Conservation (phyloP, 2,329 filamentous ascomycete species). For the Aspergillus piperis region DNA sequence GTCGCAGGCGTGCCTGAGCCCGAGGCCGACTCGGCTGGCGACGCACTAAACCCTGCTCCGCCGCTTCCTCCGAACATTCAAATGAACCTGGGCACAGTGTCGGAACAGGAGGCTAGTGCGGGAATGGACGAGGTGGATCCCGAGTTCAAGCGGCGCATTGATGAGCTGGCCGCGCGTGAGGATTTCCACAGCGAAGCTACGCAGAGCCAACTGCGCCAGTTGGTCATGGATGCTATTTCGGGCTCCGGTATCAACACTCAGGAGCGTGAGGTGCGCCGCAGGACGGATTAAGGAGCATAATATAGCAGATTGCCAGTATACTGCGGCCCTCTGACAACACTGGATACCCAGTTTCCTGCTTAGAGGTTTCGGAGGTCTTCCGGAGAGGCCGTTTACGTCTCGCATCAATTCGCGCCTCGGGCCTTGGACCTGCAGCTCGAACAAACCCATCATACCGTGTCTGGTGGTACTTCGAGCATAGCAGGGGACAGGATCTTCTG, state of each 20-base stretch:
- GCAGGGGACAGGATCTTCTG: neutral
- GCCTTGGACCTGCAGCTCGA: neutral
- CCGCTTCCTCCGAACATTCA: slow-evolving; percentile 73
- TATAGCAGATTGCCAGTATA: neutral
- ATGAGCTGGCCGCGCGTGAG: slow-evolving; percentile 78
- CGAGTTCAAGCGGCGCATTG: slow-evolving; percentile 81
- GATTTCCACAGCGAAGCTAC: slow-evolving; percentile 82
- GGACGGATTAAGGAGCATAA: slow-evolving; percentile 53
- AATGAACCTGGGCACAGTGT: slow-evolving; percentile 75
- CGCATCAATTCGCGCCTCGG: neutral
- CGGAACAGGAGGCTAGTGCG: slow-evolving; percentile 57
- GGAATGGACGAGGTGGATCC: slow-evolving; percentile 69
- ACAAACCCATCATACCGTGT: neutral
- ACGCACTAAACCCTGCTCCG: slow-evolving; percentile 53
- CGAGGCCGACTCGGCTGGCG: slow-evolving; percentile 29
- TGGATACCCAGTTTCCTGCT: neutral
- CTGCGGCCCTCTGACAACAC: neutral
- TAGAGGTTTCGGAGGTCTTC: neutral
- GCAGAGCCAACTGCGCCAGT: slow-evolving; percentile 73
- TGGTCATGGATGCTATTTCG: slow-evolving; percentile 78
- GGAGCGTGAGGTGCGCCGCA: slow-evolving; percentile 65
- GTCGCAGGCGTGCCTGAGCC: slow-evolving; percentile 31
- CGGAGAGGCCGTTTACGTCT: neutral
- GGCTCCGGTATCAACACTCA: slow-evolving; percentile 63
- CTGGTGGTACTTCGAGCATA: neutral